Evolutionary conservation across 2,329 filamentous ascomycete genomes (phyloP), one percentile per base, ranked within the genome.

Genomic region (Sporothrix brasiliensis): DNA sequence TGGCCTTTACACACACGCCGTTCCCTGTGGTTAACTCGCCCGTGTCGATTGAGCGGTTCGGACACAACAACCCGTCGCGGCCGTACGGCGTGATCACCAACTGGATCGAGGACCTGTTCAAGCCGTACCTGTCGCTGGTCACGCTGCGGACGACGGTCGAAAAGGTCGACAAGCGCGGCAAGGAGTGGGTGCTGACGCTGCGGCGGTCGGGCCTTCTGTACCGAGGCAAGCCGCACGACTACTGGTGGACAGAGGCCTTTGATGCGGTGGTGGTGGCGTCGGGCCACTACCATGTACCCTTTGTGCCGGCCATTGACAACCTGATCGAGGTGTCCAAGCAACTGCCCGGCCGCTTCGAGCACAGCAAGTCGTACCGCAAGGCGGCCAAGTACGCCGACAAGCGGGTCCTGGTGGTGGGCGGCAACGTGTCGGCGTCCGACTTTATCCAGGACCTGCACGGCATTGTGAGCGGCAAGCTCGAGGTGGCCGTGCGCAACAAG

Each of bases 31-130:
- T 39, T 3, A 68, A 60, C 58, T 71, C 67, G 44, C 21, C 70
- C 1, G 27, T 49, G 3, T 65, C 66, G 7, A 24, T 67, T 27
- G 24, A 24, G 47, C 49, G 60, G 21, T 39, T 54, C 74, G 89
- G 88, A 0, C 73, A 79, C 0, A 79, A 85, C n/a, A 88, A 87
- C 0, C 89, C 88, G 0, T 91, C 90, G 73, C 80, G 88, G 0
- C 85, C 88, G 71, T 89, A 88, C 80, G 80, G 80, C 4, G 81
- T 87, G 1, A 83, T 91, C 7, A 79, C 82, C 34, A 75, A 80
- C 14, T 91, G 88, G 71, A 78, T 91, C 19, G 80, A 84, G 63
- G 78, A 75, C 0, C 77, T 91, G 0, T 75, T 89, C 1, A 76
- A 83, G 67, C 74, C 52, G 13, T 69, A 67, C 34, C 67, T 47